Conservation (phyloP, 2,329 filamentous ascomycete genomes). For the Fusarium foetens region DNA sequence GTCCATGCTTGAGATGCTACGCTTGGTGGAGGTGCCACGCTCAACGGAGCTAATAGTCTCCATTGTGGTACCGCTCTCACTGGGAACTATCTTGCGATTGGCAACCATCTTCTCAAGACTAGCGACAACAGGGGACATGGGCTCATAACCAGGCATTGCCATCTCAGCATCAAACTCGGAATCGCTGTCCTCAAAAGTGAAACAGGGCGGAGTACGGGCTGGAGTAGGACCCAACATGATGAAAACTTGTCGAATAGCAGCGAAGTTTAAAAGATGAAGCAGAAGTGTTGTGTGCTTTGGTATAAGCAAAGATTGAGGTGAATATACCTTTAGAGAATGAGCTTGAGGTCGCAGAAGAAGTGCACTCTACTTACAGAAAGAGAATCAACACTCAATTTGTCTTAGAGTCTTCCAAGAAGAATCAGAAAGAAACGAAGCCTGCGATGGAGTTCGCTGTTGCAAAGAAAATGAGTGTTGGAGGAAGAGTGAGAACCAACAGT, state of each 20-base stretch:
- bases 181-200: slow-evolving; percentile 7
- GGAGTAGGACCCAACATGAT: slow-evolving; percentile 11
- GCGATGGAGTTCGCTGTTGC: neutral
- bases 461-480: neutral
- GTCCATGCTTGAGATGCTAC: neutral
- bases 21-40: neutral
- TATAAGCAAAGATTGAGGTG: neutral
- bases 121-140: slow-evolving; percentile 13
- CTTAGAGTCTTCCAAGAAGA: neutral
- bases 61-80: neutral
- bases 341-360: neutral
- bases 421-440: neutral
- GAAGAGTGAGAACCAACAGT: neutral
- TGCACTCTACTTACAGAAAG: slow-evolving; percentile 8
- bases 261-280: neutral
- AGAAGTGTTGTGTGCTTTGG: neutral
- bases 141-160: slow-evolving; percentile 1
- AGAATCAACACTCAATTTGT: neutral
- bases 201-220: neutral
- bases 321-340: neutral
- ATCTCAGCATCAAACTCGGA: neutral
- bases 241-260: neutral
- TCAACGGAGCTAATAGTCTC: neutral
- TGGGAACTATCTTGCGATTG: neutral
- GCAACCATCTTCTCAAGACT: slow-evolving; percentile 7